Base-by-base conservation (phyloP, 2,329 filamentous ascomycete species). In the Venturia nashicola region DNA sequence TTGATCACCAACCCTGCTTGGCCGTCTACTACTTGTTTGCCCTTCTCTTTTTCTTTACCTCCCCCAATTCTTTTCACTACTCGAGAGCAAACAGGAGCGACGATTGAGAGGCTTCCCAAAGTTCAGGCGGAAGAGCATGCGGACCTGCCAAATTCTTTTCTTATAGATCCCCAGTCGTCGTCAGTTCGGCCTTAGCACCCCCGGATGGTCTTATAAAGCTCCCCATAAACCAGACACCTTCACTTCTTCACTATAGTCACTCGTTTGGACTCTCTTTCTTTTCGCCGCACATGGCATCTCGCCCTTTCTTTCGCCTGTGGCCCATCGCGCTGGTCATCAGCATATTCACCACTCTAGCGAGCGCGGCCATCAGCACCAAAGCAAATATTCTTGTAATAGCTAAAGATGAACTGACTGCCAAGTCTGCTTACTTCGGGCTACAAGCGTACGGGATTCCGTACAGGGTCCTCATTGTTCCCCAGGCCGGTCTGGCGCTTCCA, bases 361-460 rank as follows among this genome's bases (percentile, higher is more conserved):
- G 43, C 27, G 61, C 61, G 11, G 61, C 61, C 32, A 1, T 42
- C 32, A 39, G 8, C 34, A 46, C 61, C 9, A 63, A 36, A 42
- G 46, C 61, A 67, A 84, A 81, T 39, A 78, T 86, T 64, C 74
- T 86, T 55, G 75, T 86, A 60, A 76, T 86, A 67, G 82, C 82
- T 48, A 76, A 78, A 67, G 82, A 85, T 69, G 67, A 76, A 44
- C 72, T 74, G 32, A 76, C 80, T 2, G 80, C 80, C 9, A 73
- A 72, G 20, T 78, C 79, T 36, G 80, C 79, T 14, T 78, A 77
- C 43, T 79, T 78, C 14, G 83, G 83, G 32, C 77, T 86, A 9
- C 80, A 83, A 68, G 83, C 77, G 65, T 86, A 86, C 68, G 83
- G 82, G 40, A 86, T 86, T 66, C 82, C 83, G 1, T 86, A 78